phyloP scores from a whole-genome alignment of 2,329 filamentous ascomycete genomes.

The Nemania bipapillata region DNA sequence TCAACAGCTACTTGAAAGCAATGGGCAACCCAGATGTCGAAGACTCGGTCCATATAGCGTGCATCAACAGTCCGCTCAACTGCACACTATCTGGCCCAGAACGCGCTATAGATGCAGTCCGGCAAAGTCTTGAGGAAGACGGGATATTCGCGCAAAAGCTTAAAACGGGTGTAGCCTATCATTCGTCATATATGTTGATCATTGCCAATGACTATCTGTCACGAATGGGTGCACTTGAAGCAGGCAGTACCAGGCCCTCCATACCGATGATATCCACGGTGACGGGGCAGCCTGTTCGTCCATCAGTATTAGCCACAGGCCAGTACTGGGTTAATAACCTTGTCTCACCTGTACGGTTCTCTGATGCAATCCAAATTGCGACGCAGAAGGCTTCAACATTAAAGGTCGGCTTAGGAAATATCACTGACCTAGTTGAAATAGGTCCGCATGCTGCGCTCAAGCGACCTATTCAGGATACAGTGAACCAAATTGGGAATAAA shows the following conservation, averaged over 20 bases:
- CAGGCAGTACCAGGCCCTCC: constrained; percentile 31
- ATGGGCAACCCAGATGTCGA: constrained; percentile 34
- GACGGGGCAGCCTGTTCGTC: constrained; percentile 34
- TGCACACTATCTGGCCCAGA: constrained; percentile 49
- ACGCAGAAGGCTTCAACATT: constrained; percentile 39
- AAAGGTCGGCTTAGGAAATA: constrained; percentile 43
- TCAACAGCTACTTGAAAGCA: constrained; percentile 42
- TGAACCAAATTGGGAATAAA: constrained; percentile 37
- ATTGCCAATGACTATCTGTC: constrained; percentile 44
- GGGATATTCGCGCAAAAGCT: constrained; percentile 50
- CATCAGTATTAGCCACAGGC: constrained; percentile 28
- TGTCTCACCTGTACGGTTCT: constrained; percentile 51
- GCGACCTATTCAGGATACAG: constrained; percentile 47
- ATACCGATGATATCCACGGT: constrained; percentile 47
- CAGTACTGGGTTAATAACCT: constrained; percentile 54
- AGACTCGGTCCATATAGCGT: constrained; percentile 44
- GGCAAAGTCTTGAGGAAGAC: constrained; percentile 42
- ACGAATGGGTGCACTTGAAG: constrained; percentile 43
- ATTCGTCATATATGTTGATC: constrained; percentile 44
- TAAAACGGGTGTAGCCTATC: constrained; percentile 48
- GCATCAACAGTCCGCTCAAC: constrained; percentile 51
- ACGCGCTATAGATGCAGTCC: constrained; percentile 43
- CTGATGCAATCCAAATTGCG: constrained; percentile 44
- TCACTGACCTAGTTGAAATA: constrained; percentile 50
- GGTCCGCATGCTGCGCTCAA: constrained; percentile 49